Percentiles rank a stretch among this genome's conserved stretches.
Evolutionary conservation across 2,329 filamentous ascomycete genomes (phyloP).

Genomic region (Calonectria henricotiae): DNA sequence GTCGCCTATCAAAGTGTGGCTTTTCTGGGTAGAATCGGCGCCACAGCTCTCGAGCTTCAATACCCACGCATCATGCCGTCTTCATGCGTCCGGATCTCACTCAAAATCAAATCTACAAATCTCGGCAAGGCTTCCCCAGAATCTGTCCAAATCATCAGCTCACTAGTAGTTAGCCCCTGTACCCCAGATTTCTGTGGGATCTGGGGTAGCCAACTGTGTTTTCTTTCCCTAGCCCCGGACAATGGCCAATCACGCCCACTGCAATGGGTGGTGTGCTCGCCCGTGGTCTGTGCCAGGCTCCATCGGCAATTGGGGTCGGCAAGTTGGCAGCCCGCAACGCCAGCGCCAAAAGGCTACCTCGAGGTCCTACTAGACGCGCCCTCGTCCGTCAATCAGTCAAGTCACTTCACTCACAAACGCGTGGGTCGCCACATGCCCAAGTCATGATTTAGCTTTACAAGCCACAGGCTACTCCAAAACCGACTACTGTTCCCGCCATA

Average conservation of each 20-base stretch:
- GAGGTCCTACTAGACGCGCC: too few relatives aligned
- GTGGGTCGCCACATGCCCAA: background rate
- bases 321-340: constrained; percentile 30
- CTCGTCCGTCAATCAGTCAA: too few relatives aligned
- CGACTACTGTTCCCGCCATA: constrained; percentile 8
- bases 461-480: constrained; percentile 11
- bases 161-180: constrained; percentile 31
- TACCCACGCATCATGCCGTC: background rate
- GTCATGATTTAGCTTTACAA: constrained; percentile 10
- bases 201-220: constrained; percentile 27
- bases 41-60: constrained; percentile 15
- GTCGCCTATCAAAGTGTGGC: background rate
- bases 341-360: background rate
- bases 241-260: constrained; percentile 29
- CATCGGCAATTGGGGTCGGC: constrained; percentile 52
- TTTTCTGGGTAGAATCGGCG: background rate
- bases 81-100: constrained; percentile 32
- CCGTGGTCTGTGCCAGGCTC: constrained; percentile 47
- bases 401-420: background rate
- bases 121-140: constrained; percentile 37
- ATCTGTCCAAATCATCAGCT: constrained; percentile 20
- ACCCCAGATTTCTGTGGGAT: constrained; percentile 34
- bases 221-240: constrained; percentile 29
- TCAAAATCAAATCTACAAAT: constrained; percentile 30
- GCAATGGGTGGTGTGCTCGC: constrained; percentile 21